phyloP scores from a whole-genome alignment of 2,329 filamentous ascomycete genomes.

The Alternaria tenuissima region DNA sequence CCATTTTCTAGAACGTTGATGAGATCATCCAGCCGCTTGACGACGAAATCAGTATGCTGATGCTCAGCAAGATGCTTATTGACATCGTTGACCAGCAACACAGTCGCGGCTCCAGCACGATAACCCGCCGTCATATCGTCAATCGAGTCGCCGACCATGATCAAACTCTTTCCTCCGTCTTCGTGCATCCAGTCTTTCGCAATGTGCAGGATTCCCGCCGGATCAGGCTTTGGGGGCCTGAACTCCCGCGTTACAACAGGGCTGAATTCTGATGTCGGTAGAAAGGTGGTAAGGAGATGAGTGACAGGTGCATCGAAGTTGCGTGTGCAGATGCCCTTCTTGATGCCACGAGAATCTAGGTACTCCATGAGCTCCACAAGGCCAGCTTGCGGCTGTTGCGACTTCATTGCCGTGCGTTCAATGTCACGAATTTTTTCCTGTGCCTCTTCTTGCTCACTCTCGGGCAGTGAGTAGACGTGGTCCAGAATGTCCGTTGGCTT shows the following conservation, averaged over 20 bases:
- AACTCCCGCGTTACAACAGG: slow-evolving; percentile 89
- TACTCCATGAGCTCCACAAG: slow-evolving; percentile 82
- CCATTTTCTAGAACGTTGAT: slow-evolving; percentile 77
- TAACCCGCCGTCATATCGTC: slow-evolving; percentile 93
- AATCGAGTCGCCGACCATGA: slow-evolving; percentile 71
- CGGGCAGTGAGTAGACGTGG: slow-evolving; percentile 80
- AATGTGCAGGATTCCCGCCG: slow-evolving; percentile 87
- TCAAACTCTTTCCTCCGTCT: slow-evolving; percentile 56
- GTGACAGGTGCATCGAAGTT: slow-evolving; percentile 84
- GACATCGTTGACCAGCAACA: slow-evolving; percentile 85
- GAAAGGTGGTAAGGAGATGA: slow-evolving; percentile 78
- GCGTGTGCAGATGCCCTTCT: slow-evolving; percentile 88
- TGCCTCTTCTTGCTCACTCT: slow-evolving; percentile 67
- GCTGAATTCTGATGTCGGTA: slow-evolving; percentile 71
- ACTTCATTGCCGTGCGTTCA: slow-evolving; percentile 80
- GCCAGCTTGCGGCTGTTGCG: slow-evolving; percentile 83
- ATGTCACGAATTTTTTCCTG: slow-evolving; percentile 78
- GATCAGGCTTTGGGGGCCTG: slow-evolving; percentile 83
- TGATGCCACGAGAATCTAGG: slow-evolving; percentile 71
- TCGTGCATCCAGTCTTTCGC: slow-evolving; percentile 72
- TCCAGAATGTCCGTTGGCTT: slow-evolving; percentile 80
- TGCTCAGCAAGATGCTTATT: slow-evolving; percentile 75
- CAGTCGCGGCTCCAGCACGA: slow-evolving; percentile 84
- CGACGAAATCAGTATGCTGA: slow-evolving; percentile 78
- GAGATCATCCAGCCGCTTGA: slow-evolving; percentile 75